Evolutionary conservation across 2,329 filamentous ascomycete genomes (phyloP).

Genomic region (Venturia asperata): DNA sequence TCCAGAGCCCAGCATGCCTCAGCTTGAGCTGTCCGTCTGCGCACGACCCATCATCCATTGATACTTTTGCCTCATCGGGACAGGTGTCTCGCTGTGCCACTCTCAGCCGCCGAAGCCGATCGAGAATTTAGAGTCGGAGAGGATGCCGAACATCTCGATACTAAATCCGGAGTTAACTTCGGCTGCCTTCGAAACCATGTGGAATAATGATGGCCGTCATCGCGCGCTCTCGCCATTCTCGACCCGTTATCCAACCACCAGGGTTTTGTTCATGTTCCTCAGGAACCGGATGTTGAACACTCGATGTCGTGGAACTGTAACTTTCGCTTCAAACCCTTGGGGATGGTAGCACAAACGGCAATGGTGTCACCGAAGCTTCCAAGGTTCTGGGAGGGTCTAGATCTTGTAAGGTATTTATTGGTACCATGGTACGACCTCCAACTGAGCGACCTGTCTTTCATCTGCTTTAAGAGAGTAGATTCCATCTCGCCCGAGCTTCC

Average conservation of each 20-base stretch:
- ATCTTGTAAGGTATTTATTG: neutral
- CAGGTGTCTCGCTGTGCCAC: neutral
- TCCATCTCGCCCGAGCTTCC: neutral
- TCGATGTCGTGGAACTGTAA: neutral
- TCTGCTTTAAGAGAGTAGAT: neutral
- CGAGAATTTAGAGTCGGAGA: neutral
- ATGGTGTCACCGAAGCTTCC: neutral
- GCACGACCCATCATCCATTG: conserved; percentile 4
- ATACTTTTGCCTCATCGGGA: neutral
- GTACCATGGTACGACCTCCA: conserved; percentile 8
- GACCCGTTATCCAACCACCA: neutral
- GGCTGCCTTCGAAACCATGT: neutral
- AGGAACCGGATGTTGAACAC: neutral
- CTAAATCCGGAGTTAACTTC: neutral
- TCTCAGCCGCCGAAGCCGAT: neutral
- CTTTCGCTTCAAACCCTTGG: neutral
- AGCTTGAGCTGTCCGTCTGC: neutral
- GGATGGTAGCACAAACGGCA: neutral
- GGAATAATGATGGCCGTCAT: too few relatives aligned
- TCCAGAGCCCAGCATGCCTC: conserved; percentile 1
- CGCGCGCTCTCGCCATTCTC: neutral
- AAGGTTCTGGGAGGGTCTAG: neutral
- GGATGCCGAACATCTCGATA: neutral
- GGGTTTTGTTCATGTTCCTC: neutral
- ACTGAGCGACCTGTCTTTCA: neutral